Percentiles rank a stretch among this genome's conserved stretches.
These are phyloP conservation scores for Xylariaceae sp. DNA, from an alignment of 2,329 filamentous ascomycete species.

Conservation along the genomic window DNA sequence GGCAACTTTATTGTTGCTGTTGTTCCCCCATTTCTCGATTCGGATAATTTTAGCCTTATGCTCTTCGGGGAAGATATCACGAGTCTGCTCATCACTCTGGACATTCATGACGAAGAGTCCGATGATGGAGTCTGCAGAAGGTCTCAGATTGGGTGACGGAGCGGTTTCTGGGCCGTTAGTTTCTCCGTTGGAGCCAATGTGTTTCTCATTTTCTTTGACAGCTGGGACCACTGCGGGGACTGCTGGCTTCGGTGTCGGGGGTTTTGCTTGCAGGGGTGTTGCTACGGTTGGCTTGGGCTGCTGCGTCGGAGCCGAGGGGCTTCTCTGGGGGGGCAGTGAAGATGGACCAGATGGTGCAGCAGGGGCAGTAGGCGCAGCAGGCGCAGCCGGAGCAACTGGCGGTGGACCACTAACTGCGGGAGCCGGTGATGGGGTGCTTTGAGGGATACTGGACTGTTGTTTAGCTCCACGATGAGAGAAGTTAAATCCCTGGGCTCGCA, in stretches of 20 bases:
- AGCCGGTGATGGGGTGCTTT: slow-evolving; percentile 37
- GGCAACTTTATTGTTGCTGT: slow-evolving; percentile 68
- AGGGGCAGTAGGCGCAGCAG: slow-evolving; percentile 30
- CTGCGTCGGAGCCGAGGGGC: slow-evolving; percentile 34
- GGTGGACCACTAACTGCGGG: slow-evolving; percentile 33
- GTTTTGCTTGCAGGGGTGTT: slow-evolving; percentile 44
- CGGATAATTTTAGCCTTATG: slow-evolving; percentile 76
- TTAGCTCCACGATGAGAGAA: slow-evolving; percentile 94
- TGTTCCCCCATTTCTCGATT: slow-evolving; percentile 72
- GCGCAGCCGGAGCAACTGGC: slow-evolving; percentile 31
- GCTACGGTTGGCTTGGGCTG: slow-evolving; percentile 42
- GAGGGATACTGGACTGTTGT: slow-evolving; percentile 49
- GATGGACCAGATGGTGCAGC: slow-evolving; percentile 30
- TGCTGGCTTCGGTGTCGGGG: slow-evolving; percentile 46
- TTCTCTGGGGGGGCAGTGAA: slow-evolving; percentile 37
- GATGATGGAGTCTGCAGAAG: slow-evolving; percentile 61
- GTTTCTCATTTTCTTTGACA: slow-evolving; percentile 55
- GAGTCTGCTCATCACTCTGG: slow-evolving; percentile 75
- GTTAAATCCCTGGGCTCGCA: slow-evolving; percentile 98
- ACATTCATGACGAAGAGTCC: slow-evolving; percentile 89
- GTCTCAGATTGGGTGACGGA: slow-evolving; percentile 58
- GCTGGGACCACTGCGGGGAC: slow-evolving; percentile 38
- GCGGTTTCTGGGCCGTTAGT: slow-evolving; percentile 49
- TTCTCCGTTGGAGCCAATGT: slow-evolving; percentile 50
- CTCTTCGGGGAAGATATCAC: slow-evolving; percentile 76